phyloP scores from a whole-genome alignment of 257 asterid genomes.

The Cinchona pubescens region DNA sequence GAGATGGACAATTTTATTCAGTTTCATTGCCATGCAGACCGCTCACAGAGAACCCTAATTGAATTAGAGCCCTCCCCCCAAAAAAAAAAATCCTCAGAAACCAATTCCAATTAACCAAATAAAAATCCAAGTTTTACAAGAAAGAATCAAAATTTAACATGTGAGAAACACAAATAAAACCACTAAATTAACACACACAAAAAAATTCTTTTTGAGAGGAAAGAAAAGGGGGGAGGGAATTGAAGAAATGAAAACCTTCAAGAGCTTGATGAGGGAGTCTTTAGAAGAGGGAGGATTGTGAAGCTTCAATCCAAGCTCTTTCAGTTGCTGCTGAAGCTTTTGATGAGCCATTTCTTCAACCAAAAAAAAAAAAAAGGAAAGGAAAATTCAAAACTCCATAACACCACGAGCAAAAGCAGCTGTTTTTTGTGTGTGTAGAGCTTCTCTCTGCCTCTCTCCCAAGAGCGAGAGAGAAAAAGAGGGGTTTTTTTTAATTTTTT shows the following conservation, averaged over 20 bases:
- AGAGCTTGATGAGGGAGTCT: constrained; percentile 70
- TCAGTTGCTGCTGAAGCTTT: constrained; percentile 71
- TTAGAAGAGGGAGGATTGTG: constrained; percentile 60
- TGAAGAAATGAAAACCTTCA: constrained; percentile 44
- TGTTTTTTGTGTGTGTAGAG: not conserved
- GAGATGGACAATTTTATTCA: no score
- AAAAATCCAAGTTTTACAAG: no score
- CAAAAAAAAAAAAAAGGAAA: no score
- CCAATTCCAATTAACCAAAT: not conserved
- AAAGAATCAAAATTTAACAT: no score
- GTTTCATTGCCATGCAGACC: no score
- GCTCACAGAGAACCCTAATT: no score
- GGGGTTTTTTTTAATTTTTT: not conserved
- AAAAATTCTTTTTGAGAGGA: not conserved
- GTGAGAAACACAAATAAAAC: no score
- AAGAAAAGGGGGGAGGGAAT: constrained; percentile 14
- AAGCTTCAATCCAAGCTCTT: constrained; percentile 49
- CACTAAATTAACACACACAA: not conserved
- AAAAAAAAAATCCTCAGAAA: not conserved
- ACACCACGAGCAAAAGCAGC: no score
- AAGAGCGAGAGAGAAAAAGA: not conserved
- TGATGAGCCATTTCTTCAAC: constrained; percentile 43
- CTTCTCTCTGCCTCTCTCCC: no score
- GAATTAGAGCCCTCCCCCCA: no score
- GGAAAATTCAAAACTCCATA: not conserved